These are phyloP conservation scores for Exophiala bonariae DNA, from an alignment of 2,329 filamentous ascomycete genomes.

Conservation along the genomic window DNA sequence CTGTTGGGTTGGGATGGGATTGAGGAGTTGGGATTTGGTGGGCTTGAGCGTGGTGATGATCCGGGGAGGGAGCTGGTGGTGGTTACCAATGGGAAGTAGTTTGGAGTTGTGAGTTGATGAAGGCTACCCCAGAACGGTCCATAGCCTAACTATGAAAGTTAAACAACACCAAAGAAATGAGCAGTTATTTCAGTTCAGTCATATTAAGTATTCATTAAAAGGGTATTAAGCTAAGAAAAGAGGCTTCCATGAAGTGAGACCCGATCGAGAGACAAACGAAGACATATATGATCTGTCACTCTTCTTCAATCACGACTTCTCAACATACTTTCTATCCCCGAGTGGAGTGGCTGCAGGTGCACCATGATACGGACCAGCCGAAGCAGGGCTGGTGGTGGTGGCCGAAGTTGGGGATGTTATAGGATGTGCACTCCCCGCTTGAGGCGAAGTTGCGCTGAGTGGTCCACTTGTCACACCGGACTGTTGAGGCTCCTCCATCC, in stretches of 20 bases:
- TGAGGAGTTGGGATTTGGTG: neutral
- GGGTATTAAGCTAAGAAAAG: too few relatives aligned
- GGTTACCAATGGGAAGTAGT: neutral
- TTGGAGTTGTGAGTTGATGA: neutral
- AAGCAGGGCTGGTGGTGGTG: neutral
- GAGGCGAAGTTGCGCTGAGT: constrained; percentile 12
- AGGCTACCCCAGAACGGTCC: too few relatives aligned
- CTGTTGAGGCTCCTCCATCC: constrained; percentile 16
- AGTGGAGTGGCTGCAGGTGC: constrained; percentile 6
- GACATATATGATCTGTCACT: too few relatives aligned
- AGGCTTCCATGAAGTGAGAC: too few relatives aligned
- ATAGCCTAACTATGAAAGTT: too few relatives aligned
- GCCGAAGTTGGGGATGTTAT: constrained; percentile 2
- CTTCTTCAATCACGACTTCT: constrained; percentile 5
- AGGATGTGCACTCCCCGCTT: constrained; percentile 6
- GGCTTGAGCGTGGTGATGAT: neutral
- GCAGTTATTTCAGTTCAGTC: too few relatives aligned
- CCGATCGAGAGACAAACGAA: too few relatives aligned
- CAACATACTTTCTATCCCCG: constrained; percentile 11
- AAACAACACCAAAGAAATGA: too few relatives aligned
- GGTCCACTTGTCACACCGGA: constrained; percentile 19
- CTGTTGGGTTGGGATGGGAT: constrained; percentile 12
- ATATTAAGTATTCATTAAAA: too few relatives aligned
- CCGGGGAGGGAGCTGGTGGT: constrained; percentile 13
- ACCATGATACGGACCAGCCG: constrained; percentile 10